These are phyloP conservation scores for Arthroderma sp. DNA, from an alignment of 2,329 filamentous ascomycete genomes.

Conservation along the genomic window DNA sequence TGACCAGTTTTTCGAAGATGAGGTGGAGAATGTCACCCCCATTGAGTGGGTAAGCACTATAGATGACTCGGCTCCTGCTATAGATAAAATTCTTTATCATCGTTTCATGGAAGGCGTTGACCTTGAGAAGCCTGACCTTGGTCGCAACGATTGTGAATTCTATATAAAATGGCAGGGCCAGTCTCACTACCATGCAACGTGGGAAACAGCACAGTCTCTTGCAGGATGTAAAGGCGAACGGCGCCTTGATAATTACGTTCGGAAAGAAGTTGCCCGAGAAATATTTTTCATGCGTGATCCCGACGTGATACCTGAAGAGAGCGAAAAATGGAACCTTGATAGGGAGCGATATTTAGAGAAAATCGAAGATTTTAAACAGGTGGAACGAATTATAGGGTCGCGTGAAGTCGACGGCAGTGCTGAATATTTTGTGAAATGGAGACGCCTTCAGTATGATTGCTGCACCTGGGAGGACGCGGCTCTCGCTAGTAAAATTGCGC, in stretches of 20 bases:
- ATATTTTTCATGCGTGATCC: conserved; percentile 61
- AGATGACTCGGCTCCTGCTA: conserved; percentile 69
- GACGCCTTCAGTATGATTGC: conserved; percentile 79
- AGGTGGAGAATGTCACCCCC: conserved; percentile 49
- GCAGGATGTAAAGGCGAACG: conserved; percentile 69
- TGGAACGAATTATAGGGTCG: conserved; percentile 81
- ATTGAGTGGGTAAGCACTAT: conserved; percentile 53
- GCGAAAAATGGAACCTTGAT: conserved; percentile 90
- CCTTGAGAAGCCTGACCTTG: conserved; percentile 18
- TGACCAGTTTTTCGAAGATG: conserved; percentile 42
- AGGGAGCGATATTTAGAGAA: conserved; percentile 82
- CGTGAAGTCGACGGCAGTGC: conserved; percentile 65
- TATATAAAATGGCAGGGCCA: conserved; percentile 93
- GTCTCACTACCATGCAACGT: conserved; percentile 90
- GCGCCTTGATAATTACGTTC: conserved; percentile 89
- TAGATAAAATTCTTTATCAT: conserved; percentile 85
- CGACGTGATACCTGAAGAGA: conserved; percentile 67
- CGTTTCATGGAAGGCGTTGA: conserved; percentile 56
- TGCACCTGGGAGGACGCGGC: conserved; percentile 84
- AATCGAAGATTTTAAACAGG: conserved; percentile 76
- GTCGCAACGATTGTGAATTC: conserved; percentile 68
- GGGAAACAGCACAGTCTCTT: conserved; percentile 69
- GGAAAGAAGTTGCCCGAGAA: conserved; percentile 68
- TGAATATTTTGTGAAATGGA: conserved; percentile 96
- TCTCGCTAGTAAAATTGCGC: conserved; percentile 63